Evolutionary conservation across 169 alveolate species (phyloP).

Genomic region (Plasmodium inui): DNA sequence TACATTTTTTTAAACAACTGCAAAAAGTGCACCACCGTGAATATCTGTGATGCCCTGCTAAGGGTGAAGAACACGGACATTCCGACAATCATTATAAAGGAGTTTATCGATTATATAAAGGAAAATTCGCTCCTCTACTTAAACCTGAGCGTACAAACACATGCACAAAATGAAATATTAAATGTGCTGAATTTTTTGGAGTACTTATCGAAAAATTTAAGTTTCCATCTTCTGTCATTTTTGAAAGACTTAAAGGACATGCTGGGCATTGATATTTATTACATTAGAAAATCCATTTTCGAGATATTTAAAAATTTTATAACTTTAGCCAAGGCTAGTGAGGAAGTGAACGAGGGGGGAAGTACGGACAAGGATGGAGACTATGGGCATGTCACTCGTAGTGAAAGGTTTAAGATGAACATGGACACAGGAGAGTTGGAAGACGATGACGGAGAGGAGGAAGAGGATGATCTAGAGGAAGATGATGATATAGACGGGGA

Average conservation of each 20-base stretch:
- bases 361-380: not conserved
- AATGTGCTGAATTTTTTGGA: slow-evolving; percentile 55
- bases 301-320: slow-evolving; percentile 70
- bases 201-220: slow-evolving; percentile 65
- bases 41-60: slow-evolving; percentile 79
- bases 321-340: slow-evolving; percentile 49
- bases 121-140: slow-evolving; percentile 77
- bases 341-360: slow-evolving; percentile 18
- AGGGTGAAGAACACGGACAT: slow-evolving; percentile 75
- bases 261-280: slow-evolving; percentile 68
- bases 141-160: slow-evolving; percentile 66
- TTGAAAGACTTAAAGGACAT: slow-evolving; percentile 50
- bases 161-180: slow-evolving; percentile 41
- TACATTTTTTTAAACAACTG: slow-evolving; percentile 55
- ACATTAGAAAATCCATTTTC: slow-evolving; percentile 63
- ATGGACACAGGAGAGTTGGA: not conserved
- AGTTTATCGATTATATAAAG: slow-evolving; percentile 67
- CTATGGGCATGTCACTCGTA: not conserved
- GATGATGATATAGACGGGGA: not conserved
- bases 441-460: not conserved
- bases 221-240: slow-evolving; percentile 33
- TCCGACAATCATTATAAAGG: slow-evolving; percentile 77
- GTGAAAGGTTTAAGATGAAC: not conserved
- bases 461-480: not conserved
- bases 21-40: slow-evolving; percentile 77